Base-by-base conservation (phyloP, 2,329 filamentous ascomycete genomes). In the Sphaceloma murrayae region DNA sequence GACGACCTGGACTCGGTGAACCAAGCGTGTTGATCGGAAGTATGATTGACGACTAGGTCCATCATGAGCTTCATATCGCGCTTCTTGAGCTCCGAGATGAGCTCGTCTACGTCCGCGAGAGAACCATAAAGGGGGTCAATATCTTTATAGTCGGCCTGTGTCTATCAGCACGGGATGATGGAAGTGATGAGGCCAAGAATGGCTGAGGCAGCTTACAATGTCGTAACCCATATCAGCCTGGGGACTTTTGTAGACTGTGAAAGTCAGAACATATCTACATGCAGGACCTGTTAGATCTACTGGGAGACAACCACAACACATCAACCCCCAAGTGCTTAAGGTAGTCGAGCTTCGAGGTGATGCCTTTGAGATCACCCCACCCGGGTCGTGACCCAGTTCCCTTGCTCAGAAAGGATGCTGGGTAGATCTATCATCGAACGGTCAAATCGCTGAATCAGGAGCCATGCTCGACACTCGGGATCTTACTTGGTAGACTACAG, bases 291-390 rank as follows among this genome's bases (percentile, higher is more conserved):
- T n/a, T n/a, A 6, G 16, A 26, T 9, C 19, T 29, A 32, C 26
- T 46, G 5, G 79, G 80, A 34, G 72, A 80, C 1, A 80, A 60
- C 78, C 79, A 82, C 45, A 83, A 63, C 7, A 75, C 68, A 53
- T 82, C 71, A 6, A 78, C 50, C 1, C 78, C 80, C 0, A 82
- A 65, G 2, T 74, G 65, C 42, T 74, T 67, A 38, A 83, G 66
- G 54, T 83, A 79, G 56, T 80, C 76, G 1, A 83, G 61, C 55
- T 80, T 71, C 7, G 74, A 74, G 9, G 78, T 75, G 43, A 83
- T 74, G 9, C 78, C 79, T 1, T 70, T 71, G 24, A 83, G 69
- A 53, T 82, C 78, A 2, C 79, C 79, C 64, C 77, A 73, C 29
- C 80, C 79, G 47, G 57, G 53, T 19, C 42, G 47, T 14, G 47